phyloP scores from a whole-genome alignment of 2,329 filamentous ascomycete species.

The Alternaria tenuissima region DNA sequence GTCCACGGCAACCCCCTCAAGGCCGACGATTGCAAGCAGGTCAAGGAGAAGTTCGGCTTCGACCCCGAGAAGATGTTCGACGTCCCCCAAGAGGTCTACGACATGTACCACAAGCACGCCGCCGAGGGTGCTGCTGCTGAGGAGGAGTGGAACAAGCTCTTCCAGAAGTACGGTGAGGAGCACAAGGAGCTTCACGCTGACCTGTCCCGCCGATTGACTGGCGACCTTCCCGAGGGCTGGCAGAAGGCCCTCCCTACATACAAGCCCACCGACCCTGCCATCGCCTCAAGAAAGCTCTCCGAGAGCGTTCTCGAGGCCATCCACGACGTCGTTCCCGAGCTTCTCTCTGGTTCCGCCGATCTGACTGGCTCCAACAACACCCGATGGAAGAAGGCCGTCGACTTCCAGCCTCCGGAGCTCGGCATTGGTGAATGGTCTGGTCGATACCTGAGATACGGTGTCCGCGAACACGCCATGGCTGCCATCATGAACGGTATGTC shows the following conservation, averaged over 20 bases:
- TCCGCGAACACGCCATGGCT: conserved; percentile 91
- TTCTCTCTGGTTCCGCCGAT: conserved; percentile 95
- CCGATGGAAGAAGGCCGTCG: conserved; percentile 93
- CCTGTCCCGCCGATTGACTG: conserved; percentile 78
- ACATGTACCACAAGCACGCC: conserved; percentile 84
- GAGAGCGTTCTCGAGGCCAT: conserved; percentile 92
- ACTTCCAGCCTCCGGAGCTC: conserved; percentile 91
- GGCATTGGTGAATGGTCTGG: conserved; percentile 89
- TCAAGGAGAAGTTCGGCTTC: conserved; percentile 96
- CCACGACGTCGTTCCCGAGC: conserved; percentile 82
- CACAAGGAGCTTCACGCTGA: conserved; percentile 83
- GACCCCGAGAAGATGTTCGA: conserved; percentile 92
- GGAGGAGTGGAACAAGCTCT: conserved; percentile 93
- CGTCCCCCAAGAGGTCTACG: conserved; percentile 94
- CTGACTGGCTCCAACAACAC: conserved; percentile 99
- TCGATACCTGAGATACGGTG: conserved; percentile 92
- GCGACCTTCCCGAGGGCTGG: conserved; percentile 94
- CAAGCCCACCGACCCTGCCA: conserved; percentile 81
- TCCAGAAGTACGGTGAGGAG: conserved; percentile 83
- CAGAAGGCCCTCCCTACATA: conserved; percentile 92
- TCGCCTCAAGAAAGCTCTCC: conserved; percentile 95
- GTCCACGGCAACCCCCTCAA: conserved; percentile 97
- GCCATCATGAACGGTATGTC: conserved; percentile 94
- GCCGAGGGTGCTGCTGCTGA: conserved; percentile 87
- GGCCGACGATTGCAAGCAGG: conserved; percentile 88